Percentiles rank a stretch among this genome's conserved stretches.
phyloP scores from a whole-genome alignment of 306 rosid genomes.

The Betula pendula region DNA sequence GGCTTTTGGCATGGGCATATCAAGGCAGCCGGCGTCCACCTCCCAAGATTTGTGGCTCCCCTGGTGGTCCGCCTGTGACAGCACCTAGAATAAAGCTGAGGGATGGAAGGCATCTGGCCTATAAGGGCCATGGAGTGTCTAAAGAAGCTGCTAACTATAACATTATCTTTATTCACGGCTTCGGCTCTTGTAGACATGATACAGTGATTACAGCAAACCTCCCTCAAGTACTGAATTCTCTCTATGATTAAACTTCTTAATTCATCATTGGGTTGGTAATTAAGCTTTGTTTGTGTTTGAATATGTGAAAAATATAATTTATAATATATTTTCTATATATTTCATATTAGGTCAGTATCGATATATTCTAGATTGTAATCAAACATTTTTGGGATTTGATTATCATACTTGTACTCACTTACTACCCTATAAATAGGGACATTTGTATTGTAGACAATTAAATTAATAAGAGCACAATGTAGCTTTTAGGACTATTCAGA shows the following conservation, averaged over 20 bases:
- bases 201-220: constrained; percentile 9
- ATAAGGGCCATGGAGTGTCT: constrained; percentile 57
- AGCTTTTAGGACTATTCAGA: too few species aligned
- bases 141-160: constrained; percentile 45
- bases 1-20: constrained; percentile 35
- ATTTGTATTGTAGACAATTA: too few species aligned
- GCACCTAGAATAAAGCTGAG: constrained; percentile 54
- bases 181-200: constrained; percentile 29
- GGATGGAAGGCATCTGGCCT: constrained; percentile 70
- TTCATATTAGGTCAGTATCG: too few species aligned
- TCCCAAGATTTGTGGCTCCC: constrained; percentile 47
- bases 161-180: constrained; percentile 49
- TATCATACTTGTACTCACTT: too few species aligned
- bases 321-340: too few species aligned
- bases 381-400: too few species aligned
- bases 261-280: neutral
- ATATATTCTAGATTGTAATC: too few species aligned
- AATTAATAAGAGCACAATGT: too few species aligned
- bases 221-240: constrained; percentile 20
- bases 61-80: constrained; percentile 52
- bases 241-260: neutral
- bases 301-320: too few species aligned
- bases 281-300: neutral
- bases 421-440: too few species aligned
- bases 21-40: constrained; percentile 37